Evolutionary conservation across 495 filamentous ascomycete species (phyloP), one percentile per base, ranked within the genome.

Genomic region (Trichoderma gamsii): DNA sequence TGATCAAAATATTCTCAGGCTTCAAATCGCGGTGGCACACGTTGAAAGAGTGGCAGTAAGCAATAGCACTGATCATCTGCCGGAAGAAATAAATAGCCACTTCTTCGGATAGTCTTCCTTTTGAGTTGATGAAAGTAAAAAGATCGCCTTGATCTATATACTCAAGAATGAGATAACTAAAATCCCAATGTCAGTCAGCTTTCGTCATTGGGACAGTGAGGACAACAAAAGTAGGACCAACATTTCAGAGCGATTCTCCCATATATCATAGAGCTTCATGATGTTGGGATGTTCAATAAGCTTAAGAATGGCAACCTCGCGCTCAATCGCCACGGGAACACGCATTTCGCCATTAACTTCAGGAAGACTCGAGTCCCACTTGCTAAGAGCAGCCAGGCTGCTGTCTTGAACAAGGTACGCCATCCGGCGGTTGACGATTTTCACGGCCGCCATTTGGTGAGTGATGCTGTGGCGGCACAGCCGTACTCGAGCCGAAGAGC

Each of bases 21-120:
- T 99, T 99, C 41, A 99, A 79, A 70, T 99, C 95, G 32, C 95
- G 90, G 73, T 99, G 95, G 76, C 92, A 96, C 69, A 99, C 97
- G 72, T 91, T 89, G 79, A 97, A 89, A 6, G 90, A 86, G 76
- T 99, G 96, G 71, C 92, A 93, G 78, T 96, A 97, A 9, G 91
- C 88, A 41, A 99, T 81, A 0, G 89, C 96, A n/a, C 89, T 88
- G 70, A 98, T 88, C 29, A 99, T 90, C 77, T 99, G 95, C 25
- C 93, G 90, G 74, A 97, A 97, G 67, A 92, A 86, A 70, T 84
- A 89, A 49, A 97, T 84, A 5, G 90, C 90, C 73, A 96, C 91
- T 63, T 86, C 81, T 77, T 98, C 96, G 1, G 79, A 74, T 0
- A 99, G 82, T 23, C 84, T 80, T 32, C 89, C 89, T 59, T 85